Evolutionary conservation across 768 basidiomycete species (phyloP).

Genomic region (Melanogaster broomeanus): DNA sequence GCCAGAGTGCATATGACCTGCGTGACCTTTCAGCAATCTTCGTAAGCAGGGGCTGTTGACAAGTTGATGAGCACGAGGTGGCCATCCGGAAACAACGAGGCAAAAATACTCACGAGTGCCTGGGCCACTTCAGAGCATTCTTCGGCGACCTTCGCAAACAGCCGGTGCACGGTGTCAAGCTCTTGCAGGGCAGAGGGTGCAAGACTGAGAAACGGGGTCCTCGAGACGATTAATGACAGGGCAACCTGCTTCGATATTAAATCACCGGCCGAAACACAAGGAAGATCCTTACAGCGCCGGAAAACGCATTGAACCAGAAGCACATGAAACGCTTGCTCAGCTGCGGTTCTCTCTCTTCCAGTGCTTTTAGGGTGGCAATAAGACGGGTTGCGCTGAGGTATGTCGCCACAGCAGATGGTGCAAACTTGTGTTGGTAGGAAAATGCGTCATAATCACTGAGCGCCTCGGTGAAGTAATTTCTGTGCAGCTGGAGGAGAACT

Average conservation of each 20-base stretch:
- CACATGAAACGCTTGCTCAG: slow-evolving; percentile 66
- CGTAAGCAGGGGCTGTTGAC: slow-evolving; percentile 52
- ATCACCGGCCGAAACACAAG: not conserved
- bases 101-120: slow-evolving; percentile 47
- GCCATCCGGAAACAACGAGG: not conserved
- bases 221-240: slow-evolving; percentile 61
- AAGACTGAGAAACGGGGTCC: slow-evolving; percentile 58
- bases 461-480: slow-evolving; percentile 67
- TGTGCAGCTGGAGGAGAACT: slow-evolving; percentile 70
- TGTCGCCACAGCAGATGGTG: slow-evolving; percentile 71
- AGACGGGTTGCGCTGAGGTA: slow-evolving; percentile 60
- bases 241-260: slow-evolving; percentile 47
- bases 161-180: slow-evolving; percentile 54
- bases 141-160: slow-evolving; percentile 58
- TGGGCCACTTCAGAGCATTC: slow-evolving; percentile 63
- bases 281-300: slow-evolving; percentile 57
- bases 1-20: slow-evolving; percentile 44
- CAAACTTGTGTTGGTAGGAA: slow-evolving; percentile 60
- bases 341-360: slow-evolving; percentile 60
- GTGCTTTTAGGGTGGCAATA: slow-evolving; percentile 54
- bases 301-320: slow-evolving; percentile 77
- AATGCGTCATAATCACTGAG: slow-evolving; percentile 55
- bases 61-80: slow-evolving; percentile 10
- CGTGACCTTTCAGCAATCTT: slow-evolving; percentile 55
- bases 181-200: slow-evolving; percentile 61